Percentiles rank a stretch among this genome's conserved stretches.
Evolutionary conservation across 2,329 filamentous ascomycete species (phyloP).

Genomic region (Capronia epimyces): DNA sequence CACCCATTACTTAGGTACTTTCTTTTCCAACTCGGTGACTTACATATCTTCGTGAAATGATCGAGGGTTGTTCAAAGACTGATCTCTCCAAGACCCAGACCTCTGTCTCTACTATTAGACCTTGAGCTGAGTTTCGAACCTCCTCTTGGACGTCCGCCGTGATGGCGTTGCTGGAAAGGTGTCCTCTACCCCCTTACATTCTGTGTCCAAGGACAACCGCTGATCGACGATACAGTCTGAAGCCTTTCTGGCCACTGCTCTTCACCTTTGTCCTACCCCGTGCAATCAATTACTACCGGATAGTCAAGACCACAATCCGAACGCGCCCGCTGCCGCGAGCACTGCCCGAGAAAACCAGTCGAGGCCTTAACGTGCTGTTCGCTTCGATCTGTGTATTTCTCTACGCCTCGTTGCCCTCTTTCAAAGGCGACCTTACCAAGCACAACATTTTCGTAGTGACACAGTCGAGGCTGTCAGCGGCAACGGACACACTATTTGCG

Average conservation of each 20-base stretch:
- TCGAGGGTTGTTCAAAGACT: no score
- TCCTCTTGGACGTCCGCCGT: neutral
- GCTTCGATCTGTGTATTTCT: slow-evolving; percentile 50
- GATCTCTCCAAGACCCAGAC: no score
- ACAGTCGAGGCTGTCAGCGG: slow-evolving; percentile 74
- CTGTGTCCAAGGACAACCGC: neutral
- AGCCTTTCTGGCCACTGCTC: slow-evolving; percentile 29
- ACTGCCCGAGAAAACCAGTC: slow-evolving; percentile 34
- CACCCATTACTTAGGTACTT: neutral
- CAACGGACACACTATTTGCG: slow-evolving; percentile 77
- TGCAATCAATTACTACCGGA: slow-evolving; percentile 24
- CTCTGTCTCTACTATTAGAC: no score
- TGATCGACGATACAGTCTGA: slow-evolving; percentile 19
- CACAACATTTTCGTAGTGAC: slow-evolving; percentile 78
- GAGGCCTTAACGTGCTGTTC: slow-evolving; percentile 48
- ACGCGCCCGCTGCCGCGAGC: slow-evolving; percentile 37
- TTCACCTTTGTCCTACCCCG: slow-evolving; percentile 29
- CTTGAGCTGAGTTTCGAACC: no score
- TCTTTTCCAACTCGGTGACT: no score
- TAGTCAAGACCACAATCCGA: slow-evolving; percentile 24
- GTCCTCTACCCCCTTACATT: neutral
- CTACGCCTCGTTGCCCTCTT: slow-evolving; percentile 48
- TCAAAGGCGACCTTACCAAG: slow-evolving; percentile 19
- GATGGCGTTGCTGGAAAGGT: slow-evolving; percentile 2
- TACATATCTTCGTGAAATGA: no score